Conservation (phyloP, 1,284 basidiomycete species). For the Inonotus hispidus region DNA sequence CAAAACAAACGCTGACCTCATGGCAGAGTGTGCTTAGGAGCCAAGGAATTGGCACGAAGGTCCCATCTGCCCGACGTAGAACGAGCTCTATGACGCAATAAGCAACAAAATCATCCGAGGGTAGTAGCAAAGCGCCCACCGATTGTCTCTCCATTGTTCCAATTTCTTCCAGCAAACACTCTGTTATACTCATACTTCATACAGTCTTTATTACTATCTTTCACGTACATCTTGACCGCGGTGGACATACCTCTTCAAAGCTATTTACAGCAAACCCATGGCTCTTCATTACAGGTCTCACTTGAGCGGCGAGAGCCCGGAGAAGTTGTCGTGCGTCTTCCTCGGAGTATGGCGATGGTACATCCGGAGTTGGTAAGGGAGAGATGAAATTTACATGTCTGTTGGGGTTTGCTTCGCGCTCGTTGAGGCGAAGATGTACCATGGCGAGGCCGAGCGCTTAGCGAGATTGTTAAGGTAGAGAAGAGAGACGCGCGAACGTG, state of each 20-base stretch:
- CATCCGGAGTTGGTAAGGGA: slow-evolving; percentile 41
- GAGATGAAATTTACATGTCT: slow-evolving; percentile 71
- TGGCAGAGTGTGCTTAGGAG: slow-evolving; percentile 76
- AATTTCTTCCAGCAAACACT: slow-evolving; percentile 76
- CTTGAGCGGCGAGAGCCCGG: slow-evolving; percentile 72
- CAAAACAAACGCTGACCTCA: slow-evolving; percentile 47
- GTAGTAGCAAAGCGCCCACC: slow-evolving; percentile 37
- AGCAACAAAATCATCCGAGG: neutral
- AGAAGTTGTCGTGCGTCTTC: slow-evolving; percentile 63
- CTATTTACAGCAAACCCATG: slow-evolving; percentile 73
- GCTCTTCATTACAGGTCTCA: slow-evolving; percentile 72
- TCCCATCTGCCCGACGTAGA: slow-evolving; percentile 52
- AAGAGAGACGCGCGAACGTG: slow-evolving; percentile 9
- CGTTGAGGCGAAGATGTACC: slow-evolving; percentile 70
- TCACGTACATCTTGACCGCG: neutral
- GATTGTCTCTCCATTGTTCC: slow-evolving; percentile 73
- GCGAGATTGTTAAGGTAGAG: neutral
- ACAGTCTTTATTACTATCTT: neutral
- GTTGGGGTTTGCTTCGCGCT: slow-evolving; percentile 66
- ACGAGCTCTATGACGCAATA: slow-evolving; percentile 53
- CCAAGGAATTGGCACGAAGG: slow-evolving; percentile 58
- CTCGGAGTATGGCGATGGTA: slow-evolving; percentile 31
- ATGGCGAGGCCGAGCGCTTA: slow-evolving; percentile 32
- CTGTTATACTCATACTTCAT: slow-evolving; percentile 64
- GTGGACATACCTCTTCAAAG: slow-evolving; percentile 60